phyloP scores from a whole-genome alignment of 83 land plant species.

The Thuja plicata region DNA sequence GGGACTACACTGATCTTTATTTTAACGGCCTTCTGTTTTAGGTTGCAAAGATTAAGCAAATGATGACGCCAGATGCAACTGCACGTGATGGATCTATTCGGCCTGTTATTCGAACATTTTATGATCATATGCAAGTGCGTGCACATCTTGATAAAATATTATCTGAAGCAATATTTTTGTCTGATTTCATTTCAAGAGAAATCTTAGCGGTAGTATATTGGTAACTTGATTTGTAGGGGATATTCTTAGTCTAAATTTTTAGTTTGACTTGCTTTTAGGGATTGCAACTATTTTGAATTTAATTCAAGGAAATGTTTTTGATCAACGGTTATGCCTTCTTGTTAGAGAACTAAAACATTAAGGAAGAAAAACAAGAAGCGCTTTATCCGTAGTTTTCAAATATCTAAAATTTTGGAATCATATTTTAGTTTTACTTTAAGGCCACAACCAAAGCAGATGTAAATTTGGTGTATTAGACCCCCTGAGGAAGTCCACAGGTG shows the following conservation, averaged over 20 bases:
- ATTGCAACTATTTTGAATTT: not conserved
- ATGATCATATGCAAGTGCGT: constrained; percentile 87
- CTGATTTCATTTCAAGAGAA: not conserved
- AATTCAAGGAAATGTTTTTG: not conserved
- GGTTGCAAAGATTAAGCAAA: constrained; percentile 88
- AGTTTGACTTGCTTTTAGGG: not conserved
- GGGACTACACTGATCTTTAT: not conserved
- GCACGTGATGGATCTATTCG: constrained; percentile 69
- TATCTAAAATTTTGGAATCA: not conserved
- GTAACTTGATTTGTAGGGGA: not conserved
- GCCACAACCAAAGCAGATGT: not conserved
- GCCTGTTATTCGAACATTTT: constrained; percentile 94
- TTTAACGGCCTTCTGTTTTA: constrained; percentile 17
- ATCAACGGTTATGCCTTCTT: not conserved
- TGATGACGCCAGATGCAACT: constrained; percentile 79
- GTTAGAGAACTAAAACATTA: not conserved
- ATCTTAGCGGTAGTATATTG: not conserved
- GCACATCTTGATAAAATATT: not conserved
- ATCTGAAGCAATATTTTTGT: not conserved
- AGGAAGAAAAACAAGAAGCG: not conserved
- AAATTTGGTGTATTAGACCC: not conserved
- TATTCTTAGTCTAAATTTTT: not conserved
- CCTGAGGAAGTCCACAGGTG: not conserved
- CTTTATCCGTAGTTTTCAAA: not conserved
- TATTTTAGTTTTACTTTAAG: not conserved